Conservation (phyloP, 768 basidiomycete species). For the Clathrus columnatus region DNA sequence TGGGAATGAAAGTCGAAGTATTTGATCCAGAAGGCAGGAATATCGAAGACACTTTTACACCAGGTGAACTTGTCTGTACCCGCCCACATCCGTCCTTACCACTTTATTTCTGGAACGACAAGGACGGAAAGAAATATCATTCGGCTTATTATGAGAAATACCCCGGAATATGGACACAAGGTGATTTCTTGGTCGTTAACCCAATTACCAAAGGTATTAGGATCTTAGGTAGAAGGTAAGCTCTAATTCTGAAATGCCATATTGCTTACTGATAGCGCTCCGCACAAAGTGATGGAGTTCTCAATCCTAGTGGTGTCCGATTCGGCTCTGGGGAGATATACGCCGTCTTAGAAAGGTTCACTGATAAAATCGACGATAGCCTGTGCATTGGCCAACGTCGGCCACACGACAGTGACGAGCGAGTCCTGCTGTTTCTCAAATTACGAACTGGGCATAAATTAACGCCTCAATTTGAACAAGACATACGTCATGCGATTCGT, state of each 20-base stretch:
- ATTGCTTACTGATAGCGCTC: too few species aligned
- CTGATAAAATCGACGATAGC: slow-evolving; percentile 49
- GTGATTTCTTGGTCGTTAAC: slow-evolving; percentile 59
- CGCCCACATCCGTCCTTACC: slow-evolving; percentile 65
- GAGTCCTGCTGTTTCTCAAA: slow-evolving; percentile 69
- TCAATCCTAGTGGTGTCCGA: slow-evolving; percentile 74
- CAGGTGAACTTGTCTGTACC: slow-evolving; percentile 63
- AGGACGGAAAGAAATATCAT: slow-evolving; percentile 44
- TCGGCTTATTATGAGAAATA: slow-evolving; percentile 59
- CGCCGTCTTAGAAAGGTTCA: slow-evolving; percentile 52
- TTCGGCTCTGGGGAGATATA: slow-evolving; percentile 85
- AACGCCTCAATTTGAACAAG: slow-evolving; percentile 32
- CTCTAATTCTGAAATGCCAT: too few species aligned
- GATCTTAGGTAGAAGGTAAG: slow-evolving; percentile 55
- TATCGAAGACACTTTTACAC: slow-evolving; percentile 32
- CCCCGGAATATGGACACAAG: slow-evolving; percentile 61
- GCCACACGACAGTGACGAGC: slow-evolving; percentile 55
- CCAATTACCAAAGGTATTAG: slow-evolving; percentile 52
- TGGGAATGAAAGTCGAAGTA: slow-evolving; percentile 61
- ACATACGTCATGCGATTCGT: slow-evolving; percentile 51
- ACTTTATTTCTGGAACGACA: slow-evolving; percentile 59
- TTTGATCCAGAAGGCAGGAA: slow-evolving; percentile 48
- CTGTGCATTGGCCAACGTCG: slow-evolving; percentile 66
- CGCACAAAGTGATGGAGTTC: slow-evolving; percentile 64
- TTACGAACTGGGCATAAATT: slow-evolving; percentile 43